Evolutionary conservation across 345 rosid species (phyloP).

Genomic region (Noccaea caerulescens): DNA sequence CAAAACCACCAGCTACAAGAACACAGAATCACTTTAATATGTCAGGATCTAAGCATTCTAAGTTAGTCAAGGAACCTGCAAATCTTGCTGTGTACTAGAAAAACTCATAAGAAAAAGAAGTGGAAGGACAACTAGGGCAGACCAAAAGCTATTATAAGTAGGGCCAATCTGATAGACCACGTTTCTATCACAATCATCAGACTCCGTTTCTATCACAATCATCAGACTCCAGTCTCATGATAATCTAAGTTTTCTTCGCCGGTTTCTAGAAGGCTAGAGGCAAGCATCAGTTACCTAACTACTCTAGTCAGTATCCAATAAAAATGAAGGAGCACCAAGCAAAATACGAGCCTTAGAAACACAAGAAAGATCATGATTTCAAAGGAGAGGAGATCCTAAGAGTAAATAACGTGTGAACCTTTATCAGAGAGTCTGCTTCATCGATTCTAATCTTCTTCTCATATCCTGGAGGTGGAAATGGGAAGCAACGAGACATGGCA

Average conservation of each 20-base stretch:
- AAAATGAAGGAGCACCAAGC: constrained; percentile 3
- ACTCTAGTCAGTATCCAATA: constrained; percentile 13
- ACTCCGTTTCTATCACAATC: background rate
- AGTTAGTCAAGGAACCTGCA: constrained; percentile 19
- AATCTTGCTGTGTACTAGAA: constrained; percentile 13
- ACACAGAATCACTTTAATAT: background rate
- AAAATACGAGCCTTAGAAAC: constrained; percentile 3
- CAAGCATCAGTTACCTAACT: constrained; percentile 1
- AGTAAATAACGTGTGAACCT: constrained; percentile 55
- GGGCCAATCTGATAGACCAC: background rate
- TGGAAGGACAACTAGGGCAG: constrained; percentile 8
- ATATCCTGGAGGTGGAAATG: constrained; percentile 98
- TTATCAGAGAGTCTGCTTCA: constrained; percentile 57
- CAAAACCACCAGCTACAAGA: constrained; percentile 22
- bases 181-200: too few relatives aligned
- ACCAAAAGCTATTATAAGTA: constrained; percentile 29
- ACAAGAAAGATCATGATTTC: constrained; percentile 21
- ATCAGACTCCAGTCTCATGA: constrained; percentile 10
- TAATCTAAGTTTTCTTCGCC: background rate
- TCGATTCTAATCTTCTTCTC: constrained; percentile 71
- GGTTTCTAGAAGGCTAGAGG: constrained; percentile 3
- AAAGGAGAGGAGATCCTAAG: constrained; percentile 52
- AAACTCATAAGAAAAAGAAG: background rate
- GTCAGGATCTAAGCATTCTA: background rate
- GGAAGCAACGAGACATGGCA: constrained; percentile 99